phyloP scores from a whole-genome alignment of 192 early-diverging fungal genomes.

The Umbelopsis isabellina region DNA sequence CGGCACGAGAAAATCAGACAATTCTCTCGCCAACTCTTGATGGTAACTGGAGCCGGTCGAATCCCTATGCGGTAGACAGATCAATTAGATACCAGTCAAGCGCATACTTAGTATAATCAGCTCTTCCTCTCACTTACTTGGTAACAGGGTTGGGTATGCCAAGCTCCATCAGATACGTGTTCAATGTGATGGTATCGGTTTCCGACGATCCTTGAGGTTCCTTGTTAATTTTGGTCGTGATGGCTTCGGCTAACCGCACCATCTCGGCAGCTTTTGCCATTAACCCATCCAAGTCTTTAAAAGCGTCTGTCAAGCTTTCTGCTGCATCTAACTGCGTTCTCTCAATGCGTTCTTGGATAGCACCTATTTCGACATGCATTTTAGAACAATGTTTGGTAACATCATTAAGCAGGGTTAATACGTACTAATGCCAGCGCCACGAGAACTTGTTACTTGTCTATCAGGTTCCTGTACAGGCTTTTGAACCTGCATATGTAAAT shows the following conservation, averaged over 20 bases:
- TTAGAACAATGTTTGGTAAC: background rate
- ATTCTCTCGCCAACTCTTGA: constrained; percentile 83
- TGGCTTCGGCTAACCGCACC: constrained; percentile 74
- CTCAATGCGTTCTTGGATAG: constrained; percentile 68
- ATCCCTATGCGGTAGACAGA: constrained; percentile 53
- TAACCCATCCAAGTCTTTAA: constrained; percentile 86
- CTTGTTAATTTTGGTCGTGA: constrained; percentile 58
- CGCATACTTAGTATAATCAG: background rate
- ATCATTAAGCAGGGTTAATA: background rate
- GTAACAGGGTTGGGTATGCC: constrained; percentile 93
- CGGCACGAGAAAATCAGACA: constrained; percentile 80
- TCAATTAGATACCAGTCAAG: background rate
- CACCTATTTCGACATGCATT: constrained; percentile 44
- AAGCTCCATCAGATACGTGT: constrained; percentile 80
- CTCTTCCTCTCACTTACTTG: constrained; percentile 48
- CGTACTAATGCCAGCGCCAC: constrained; percentile 33
- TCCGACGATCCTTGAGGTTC: constrained; percentile 25
- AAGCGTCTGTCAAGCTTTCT: constrained; percentile 76
- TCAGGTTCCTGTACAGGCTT: constrained; percentile 4
- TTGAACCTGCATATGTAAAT: background rate
- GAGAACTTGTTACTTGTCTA: background rate
- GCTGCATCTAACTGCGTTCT: constrained; percentile 66
- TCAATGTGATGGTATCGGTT: constrained; percentile 57
- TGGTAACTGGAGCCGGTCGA: constrained; percentile 86
- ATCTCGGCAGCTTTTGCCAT: constrained; percentile 90